Evolutionary conservation across 352 stramenopile genomes (phyloP).

Genomic region (Phytophthora tentaculata): DNA sequence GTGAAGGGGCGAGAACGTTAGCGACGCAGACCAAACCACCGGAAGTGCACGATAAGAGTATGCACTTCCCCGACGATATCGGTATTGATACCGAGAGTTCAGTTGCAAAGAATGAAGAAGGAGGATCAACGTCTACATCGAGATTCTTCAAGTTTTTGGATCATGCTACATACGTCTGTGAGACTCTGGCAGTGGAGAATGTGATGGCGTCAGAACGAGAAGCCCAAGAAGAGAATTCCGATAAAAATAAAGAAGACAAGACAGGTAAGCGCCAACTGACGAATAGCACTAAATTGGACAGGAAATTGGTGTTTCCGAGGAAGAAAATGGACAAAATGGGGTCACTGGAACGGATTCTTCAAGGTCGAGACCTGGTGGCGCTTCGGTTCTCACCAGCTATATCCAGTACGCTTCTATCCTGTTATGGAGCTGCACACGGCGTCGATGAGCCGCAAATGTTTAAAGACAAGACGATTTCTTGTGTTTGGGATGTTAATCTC

Average conservation of each 20-base stretch:
- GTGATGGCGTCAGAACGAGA: conserved; percentile 33
- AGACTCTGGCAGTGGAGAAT: conserved; percentile 64
- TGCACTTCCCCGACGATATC: conserved; percentile 82
- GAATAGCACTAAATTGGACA: conserved; percentile 41
- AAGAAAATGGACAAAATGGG: conserved; percentile 20
- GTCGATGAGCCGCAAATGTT: conserved; percentile 6
- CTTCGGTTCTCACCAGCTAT: conserved; percentile 59
- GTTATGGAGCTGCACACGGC: conserved; percentile 32
- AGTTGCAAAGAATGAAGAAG: not conserved
- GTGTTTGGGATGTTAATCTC: conserved; percentile 75
- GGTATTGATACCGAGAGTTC: conserved; percentile 50
- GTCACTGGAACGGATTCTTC: conserved; percentile 39
- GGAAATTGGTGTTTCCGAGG: conserved; percentile 36
- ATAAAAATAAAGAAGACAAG: conserved; percentile 26
- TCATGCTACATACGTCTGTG: conserved; percentile 61
- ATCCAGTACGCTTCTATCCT: conserved; percentile 56
- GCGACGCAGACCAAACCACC: conserved; percentile 61
- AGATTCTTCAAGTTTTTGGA: conserved; percentile 74
- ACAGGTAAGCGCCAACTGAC: conserved; percentile 41
- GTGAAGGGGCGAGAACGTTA: conserved; percentile 57
- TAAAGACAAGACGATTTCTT: conserved; percentile 57
- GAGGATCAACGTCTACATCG: conserved; percentile 42
- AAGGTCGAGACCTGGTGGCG: conserved; percentile 36
- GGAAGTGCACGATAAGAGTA: conserved; percentile 50
- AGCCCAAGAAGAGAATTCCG: conserved; percentile 17